Base-by-base conservation (phyloP, 495 filamentous ascomycete genomes). In the Chaetomidium leptoderma region DNA sequence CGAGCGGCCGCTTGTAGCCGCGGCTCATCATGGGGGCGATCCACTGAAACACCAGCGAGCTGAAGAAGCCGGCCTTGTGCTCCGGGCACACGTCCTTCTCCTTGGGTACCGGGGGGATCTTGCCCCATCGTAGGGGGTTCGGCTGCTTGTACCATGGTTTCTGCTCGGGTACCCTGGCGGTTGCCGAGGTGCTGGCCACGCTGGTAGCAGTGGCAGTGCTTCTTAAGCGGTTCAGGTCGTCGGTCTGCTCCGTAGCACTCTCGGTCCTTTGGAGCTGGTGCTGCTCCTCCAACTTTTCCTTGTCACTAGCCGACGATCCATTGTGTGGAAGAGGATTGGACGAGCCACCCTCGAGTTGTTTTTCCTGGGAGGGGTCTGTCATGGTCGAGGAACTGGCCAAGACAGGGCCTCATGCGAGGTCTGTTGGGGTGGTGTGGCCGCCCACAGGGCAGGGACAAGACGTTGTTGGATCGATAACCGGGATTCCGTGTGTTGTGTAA, bases 1-100 rank as follows among this genome's bases (percentile, higher is more conserved):
- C 89, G 7, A 97, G 80, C 13, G 85, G 84, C 10, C 92, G 85
- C 65, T 90, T 82, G 69, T 96, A 97, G 17, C 92, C 92, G 46
- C 78, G 78, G 80, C 55, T 72, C 86, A 90, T 90, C 50, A 90
- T 54, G 0, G 84, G 82, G 2, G 79, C 76, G 70, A 89, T 82
- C 86, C 86, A 90, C 61, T 81, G 75, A 62, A 89, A 89, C 3
- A 80, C 82, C 35, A 87, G 61, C 51, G 64, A 64, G 65, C 80
- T 86, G 55, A 86, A 78, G 63, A 86, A 81, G 8, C 76, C 65
- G 0, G 86, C 86, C 19, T 66, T 68, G 55, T 83, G 76, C 69
- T 90, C 86, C 44, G 76, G 74, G 16, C 73, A 84, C 3, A 79
- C 72, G 36, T 53, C 55, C 29, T 80, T 73, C 64, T 79, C 75